phyloP scores from a whole-genome alignment of 768 basidiomycete genomes.

The Multifurca ochricompacta region DNA sequence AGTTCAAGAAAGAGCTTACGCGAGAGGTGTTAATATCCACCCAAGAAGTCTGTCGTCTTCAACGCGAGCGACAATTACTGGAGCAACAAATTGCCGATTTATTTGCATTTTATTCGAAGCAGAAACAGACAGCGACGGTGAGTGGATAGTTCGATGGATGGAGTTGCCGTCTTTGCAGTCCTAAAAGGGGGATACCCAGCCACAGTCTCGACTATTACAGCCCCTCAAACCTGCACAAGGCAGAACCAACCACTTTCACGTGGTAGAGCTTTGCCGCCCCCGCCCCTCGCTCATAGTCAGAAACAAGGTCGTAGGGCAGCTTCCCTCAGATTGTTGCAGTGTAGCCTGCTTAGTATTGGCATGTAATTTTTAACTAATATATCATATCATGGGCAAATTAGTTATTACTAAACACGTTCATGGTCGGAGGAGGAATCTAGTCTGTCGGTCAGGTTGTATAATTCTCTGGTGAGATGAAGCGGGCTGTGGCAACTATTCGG shows the following conservation, averaged over 20 bases:
- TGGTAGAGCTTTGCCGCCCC: constrained; percentile 11
- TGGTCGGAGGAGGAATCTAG: neutral
- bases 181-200: neutral
- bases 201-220: neutral
- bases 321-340: neutral
- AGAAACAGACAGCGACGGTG: constrained; percentile 36
- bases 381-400: neutral
- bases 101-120: constrained; percentile 64
- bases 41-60: constrained; percentile 60
- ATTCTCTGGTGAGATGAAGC: constrained; percentile 42
- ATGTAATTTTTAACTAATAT: neutral
- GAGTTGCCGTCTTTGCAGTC: neutral
- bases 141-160: neutral
- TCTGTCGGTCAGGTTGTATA: neutral
- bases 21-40: constrained; percentile 69
- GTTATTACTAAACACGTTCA: neutral
- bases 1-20: constrained; percentile 76
- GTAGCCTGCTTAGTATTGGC: neutral
- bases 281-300: constrained; percentile 9
- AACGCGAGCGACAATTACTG: constrained; percentile 54
- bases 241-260: constrained; percentile 2
- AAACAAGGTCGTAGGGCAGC: neutral
- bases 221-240: constrained; percentile 2
- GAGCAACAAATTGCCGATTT: constrained; percentile 69
- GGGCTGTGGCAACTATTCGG: constrained; percentile 74